Percentiles rank a stretch among this genome's conserved stretches.
phyloP scores from a whole-genome alignment of 352 stramenopile genomes.

The Blastocystis sp. region DNA sequence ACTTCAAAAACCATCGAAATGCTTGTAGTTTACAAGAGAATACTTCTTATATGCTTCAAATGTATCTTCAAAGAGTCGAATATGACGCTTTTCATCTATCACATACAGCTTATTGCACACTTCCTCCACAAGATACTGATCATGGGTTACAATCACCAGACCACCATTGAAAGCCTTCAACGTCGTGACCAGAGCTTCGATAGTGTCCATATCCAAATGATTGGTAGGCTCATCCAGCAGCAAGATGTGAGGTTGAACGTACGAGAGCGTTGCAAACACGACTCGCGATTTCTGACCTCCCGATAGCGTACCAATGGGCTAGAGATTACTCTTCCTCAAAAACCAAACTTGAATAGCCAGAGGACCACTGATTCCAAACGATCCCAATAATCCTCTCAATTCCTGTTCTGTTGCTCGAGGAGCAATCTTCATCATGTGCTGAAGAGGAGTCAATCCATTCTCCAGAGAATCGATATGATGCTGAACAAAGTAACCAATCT shows the following conservation, averaged over 20 bases:
- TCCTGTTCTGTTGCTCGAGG: slow-evolving; percentile 63
- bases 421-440: slow-evolving; percentile 69
- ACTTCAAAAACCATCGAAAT: background rate
- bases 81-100: slow-evolving; percentile 67
- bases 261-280: slow-evolving; percentile 74
- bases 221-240: slow-evolving; percentile 83
- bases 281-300: slow-evolving; percentile 83
- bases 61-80: slow-evolving; percentile 67
- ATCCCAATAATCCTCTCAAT: slow-evolving; percentile 69
- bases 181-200: slow-evolving; percentile 83
- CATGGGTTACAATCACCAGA: slow-evolving; percentile 91
- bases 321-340: slow-evolving; percentile 59
- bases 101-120: slow-evolving; percentile 81
- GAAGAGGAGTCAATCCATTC: slow-evolving; percentile 70
- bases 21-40: slow-evolving; percentile 66
- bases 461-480: slow-evolving; percentile 71
- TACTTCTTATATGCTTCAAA: slow-evolving; percentile 71
- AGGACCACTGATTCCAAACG: slow-evolving; percentile 66
- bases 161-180: slow-evolving; percentile 87
- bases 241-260: slow-evolving; percentile 74
- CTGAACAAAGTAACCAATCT: slow-evolving; percentile 66
- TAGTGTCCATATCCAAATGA: slow-evolving; percentile 83
- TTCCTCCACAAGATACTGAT: slow-evolving; percentile 84
- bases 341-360: slow-evolving; percentile 62
- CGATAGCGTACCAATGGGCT: slow-evolving; percentile 84